Evolutionary conservation across 2,329 filamentous ascomycete genomes (phyloP).

Genomic region (Fusarium irregulare): DNA sequence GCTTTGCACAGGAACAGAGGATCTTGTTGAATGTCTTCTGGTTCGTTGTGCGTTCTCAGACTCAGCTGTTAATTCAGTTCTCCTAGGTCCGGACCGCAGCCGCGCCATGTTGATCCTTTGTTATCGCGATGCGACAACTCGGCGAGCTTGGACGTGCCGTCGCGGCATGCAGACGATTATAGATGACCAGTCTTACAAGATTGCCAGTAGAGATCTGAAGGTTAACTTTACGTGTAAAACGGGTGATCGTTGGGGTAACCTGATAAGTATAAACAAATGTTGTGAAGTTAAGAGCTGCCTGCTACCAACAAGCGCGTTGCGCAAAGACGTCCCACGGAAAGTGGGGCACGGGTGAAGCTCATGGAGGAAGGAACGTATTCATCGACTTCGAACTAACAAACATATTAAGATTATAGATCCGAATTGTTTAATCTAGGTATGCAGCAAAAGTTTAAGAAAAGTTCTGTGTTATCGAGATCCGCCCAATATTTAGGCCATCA

Average conservation of each 20-base stretch:
- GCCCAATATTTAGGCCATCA: neutral
- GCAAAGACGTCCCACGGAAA: neutral
- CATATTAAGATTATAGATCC: neutral
- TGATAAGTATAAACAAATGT: neutral
- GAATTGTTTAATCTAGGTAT: neutral
- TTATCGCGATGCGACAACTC: slow-evolving; percentile 12
- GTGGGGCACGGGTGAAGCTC: slow-evolving; percentile 29
- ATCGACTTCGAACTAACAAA: neutral
- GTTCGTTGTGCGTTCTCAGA: neutral
- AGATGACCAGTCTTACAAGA: neutral
- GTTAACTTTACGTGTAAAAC: neutral
- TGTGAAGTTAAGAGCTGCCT: slow-evolving; percentile 1
- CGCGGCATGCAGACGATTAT: neutral
- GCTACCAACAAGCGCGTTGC: neutral
- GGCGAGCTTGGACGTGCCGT: neutral
- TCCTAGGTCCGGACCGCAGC: slow-evolving; percentile 21
- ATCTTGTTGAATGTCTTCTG: slow-evolving; percentile 1
- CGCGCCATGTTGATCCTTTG: slow-evolving; percentile 20
- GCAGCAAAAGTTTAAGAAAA: neutral
- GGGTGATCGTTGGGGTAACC: neutral
- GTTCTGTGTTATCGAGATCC: neutral
- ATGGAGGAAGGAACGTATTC: neutral
- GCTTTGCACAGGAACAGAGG: slow-evolving; percentile 2
- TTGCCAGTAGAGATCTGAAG: neutral
- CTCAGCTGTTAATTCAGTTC: neutral